phyloP scores from a whole-genome alignment of 306 rosid genomes.

The Glycine soja region DNA sequence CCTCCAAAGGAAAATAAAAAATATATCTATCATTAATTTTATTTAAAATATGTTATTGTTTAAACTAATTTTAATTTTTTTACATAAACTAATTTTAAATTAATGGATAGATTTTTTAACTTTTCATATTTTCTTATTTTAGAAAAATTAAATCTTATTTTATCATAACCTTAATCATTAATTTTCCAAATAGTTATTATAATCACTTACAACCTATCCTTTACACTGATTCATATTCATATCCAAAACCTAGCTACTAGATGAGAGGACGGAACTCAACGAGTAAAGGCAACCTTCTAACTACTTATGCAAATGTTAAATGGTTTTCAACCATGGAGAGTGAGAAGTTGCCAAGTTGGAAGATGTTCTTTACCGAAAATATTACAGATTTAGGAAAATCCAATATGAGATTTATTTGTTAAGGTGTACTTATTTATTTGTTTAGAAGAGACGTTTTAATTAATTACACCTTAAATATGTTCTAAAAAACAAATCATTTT shows the following conservation, averaged over 20 bases:
- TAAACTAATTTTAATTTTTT: no score
- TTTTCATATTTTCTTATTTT: no score
- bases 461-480: neutral
- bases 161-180: no score
- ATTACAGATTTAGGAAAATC: neutral
- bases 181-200: no score
- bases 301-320: neutral
- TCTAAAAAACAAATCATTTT: neutral
- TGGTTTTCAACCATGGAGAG: no score
- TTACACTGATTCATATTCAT: neutral
- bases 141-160: no score
- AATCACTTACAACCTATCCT: no score
- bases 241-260: neutral
- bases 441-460: neutral
- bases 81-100: no score
- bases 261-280: neutral
- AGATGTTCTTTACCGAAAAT: neutral
- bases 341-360: neutral
- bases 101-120: no score
- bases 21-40: no score
- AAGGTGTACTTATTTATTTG: neutral
- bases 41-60: no score
- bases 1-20: no score
- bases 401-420: neutral
- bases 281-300: neutral